phyloP scores from a whole-genome alignment of 257 asterid species.

The Nicotiana tomentosiformis region DNA sequence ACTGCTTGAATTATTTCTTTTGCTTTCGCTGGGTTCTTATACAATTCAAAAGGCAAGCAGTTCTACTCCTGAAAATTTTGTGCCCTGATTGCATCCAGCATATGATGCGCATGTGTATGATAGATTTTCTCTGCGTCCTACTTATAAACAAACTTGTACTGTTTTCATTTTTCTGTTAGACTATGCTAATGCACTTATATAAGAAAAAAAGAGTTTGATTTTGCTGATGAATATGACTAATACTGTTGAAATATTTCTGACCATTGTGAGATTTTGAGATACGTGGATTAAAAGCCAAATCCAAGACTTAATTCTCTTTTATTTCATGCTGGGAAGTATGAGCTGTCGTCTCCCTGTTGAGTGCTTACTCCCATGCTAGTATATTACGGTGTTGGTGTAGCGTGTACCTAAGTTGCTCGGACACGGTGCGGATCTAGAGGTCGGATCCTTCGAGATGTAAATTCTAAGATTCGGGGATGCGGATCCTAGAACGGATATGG shows the following conservation, averaged over 20 bases:
- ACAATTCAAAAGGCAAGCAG: constrained; percentile 89
- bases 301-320: background rate
- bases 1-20: constrained; percentile 93
- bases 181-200: background rate
- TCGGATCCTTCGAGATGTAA: no score
- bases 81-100: background rate
- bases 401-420: no score
- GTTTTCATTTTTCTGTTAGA: background rate
- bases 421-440: no score
- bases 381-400: background rate
- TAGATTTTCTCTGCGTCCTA: background rate
- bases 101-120: background rate
- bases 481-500: no score
- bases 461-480: no score
- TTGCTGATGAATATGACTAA: background rate
- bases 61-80: background rate
- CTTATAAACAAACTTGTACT: background rate
- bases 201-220: background rate
- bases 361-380: background rate
- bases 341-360: background rate
- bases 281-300: background rate
- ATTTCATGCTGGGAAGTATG: constrained; percentile 6
- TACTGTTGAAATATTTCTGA: background rate
- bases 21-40: constrained; percentile 98
- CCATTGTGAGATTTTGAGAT: background rate